phyloP scores from a whole-genome alignment of 257 asterid genomes.

The Fraxinus excelsior region DNA sequence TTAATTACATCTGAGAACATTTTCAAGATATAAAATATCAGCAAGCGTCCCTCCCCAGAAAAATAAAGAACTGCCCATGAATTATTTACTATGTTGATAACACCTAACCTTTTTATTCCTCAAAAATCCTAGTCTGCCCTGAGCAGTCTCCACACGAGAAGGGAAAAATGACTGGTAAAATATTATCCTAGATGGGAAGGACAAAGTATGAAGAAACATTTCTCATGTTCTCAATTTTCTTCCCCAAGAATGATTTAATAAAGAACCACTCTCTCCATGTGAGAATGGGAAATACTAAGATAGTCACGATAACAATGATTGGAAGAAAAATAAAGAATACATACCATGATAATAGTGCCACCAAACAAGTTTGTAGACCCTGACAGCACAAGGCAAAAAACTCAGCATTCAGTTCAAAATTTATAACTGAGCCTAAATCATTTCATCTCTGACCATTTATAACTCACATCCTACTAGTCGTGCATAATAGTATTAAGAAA shows the following conservation, averaged over 20 bases:
- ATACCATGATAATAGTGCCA: constrained; percentile 89
- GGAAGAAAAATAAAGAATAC: constrained; percentile 24
- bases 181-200: not conserved
- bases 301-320: constrained; percentile 5
- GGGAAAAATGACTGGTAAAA: not conserved
- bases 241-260: not conserved
- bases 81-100: not conserved
- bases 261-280: not conserved
- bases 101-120: not conserved
- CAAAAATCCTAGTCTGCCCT: not conserved
- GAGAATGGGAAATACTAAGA: not conserved
- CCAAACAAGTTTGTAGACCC: constrained; percentile 96
- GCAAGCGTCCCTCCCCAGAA: not conserved
- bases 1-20: not conserved
- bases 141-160: not conserved
- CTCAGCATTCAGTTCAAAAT: constrained; percentile 27
- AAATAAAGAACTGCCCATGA: not conserved
- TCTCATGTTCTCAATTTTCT: not conserved
- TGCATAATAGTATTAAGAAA: not conserved
- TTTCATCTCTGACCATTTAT: not conserved
- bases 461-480: not conserved
- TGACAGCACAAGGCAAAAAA: constrained; percentile 36
- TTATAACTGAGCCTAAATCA: not conserved
- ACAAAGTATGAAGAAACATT: not conserved
- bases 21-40: not conserved